Conservation (phyloP, 23 red algal species). For the Gracilaria gracilis region DNA sequence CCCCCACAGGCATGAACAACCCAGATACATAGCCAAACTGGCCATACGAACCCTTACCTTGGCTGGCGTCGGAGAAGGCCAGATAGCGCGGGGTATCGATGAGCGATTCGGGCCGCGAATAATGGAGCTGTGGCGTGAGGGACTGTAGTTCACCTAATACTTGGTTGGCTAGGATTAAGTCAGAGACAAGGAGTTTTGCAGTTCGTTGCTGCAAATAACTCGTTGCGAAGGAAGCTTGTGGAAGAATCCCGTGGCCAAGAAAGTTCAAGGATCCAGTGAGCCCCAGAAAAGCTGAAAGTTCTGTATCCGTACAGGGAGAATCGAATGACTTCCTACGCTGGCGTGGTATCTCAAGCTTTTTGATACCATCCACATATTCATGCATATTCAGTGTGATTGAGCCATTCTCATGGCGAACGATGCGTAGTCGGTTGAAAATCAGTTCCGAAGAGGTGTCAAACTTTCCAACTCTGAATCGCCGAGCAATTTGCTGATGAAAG, state of each 20-base stretch:
- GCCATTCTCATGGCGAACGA: neutral
- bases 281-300: neutral
- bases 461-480: slow-evolving; percentile 32
- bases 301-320: no score
- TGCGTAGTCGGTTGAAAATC: slow-evolving; percentile 43
- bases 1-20: slow-evolving; percentile 30
- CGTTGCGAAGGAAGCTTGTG: neutral
- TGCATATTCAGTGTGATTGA: neutral
- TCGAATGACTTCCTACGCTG: no score
- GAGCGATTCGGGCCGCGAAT: neutral
- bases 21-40: slow-evolving; percentile 49
- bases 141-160: neutral
- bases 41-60: slow-evolving; percentile 40
- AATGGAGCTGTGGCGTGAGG: neutral
- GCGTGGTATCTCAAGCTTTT: no score
- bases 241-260: neutral
- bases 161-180: neutral
- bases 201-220: neutral
- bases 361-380: no score
- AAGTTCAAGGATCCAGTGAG: neutral
- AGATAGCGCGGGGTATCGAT: neutral
- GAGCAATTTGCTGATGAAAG: neutral
- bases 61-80: slow-evolving; percentile 57
- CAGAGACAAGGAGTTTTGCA: neutral
- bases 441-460: neutral